Conservation (phyloP, 768 basidiomycete genomes). For the Dioszegia aurantiaca region DNA sequence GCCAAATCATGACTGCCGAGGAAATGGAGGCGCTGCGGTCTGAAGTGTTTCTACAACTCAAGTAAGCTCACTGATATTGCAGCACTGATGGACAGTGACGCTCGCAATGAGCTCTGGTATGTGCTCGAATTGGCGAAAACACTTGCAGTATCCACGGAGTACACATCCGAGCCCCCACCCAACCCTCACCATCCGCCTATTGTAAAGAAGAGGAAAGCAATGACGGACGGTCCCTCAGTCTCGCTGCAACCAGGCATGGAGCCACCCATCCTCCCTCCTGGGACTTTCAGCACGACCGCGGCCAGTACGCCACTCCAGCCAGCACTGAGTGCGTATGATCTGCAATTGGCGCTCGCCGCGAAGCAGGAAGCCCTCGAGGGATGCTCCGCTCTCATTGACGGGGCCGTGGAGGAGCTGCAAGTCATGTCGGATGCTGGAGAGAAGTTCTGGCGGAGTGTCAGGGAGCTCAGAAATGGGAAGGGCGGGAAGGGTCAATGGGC, state of each 20-base stretch:
- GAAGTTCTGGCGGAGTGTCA: conserved; percentile 37
- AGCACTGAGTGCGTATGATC: conserved; percentile 21
- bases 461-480: conserved; percentile 29
- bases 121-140: conserved; percentile 44
- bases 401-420: conserved; percentile 39
- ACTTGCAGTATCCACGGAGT: conserved; percentile 26
- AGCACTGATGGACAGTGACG: conserved; percentile 24
- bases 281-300: conserved; percentile 33
- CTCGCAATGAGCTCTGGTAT: conserved; percentile 47
- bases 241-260: conserved; percentile 10
- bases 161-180: conserved; percentile 26
- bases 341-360: conserved; percentile 35
- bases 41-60: conserved; percentile 35
- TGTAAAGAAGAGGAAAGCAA: conserved; percentile 17
- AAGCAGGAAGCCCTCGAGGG: conserved; percentile 42
- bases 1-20: conserved; percentile 24
- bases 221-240: not conserved
- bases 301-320: conserved; percentile 8
- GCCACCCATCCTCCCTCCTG: conserved; percentile 38
- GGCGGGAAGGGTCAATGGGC: conserved; percentile 39
- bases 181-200: conserved; percentile 5
- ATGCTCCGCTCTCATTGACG: conserved; percentile 41
- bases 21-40: conserved; percentile 38
- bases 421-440: conserved; percentile 34
- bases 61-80: conserved; percentile 26